Evolutionary conservation across 2,329 filamentous ascomycete genomes (phyloP).

Genomic region (Thielaviopsis euricoi): DNA sequence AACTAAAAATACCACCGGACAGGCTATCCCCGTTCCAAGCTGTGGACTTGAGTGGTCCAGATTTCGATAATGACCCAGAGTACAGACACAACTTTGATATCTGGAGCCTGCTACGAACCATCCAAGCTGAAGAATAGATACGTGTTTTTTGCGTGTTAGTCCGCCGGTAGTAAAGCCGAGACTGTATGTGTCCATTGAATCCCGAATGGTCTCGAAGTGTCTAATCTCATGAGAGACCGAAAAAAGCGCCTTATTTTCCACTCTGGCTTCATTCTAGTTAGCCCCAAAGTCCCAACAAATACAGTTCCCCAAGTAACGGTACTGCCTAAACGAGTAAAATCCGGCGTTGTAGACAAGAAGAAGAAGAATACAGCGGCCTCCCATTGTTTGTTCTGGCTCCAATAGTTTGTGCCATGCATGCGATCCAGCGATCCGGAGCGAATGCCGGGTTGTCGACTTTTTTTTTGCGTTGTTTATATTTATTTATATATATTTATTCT

Average conservation of each 20-base stretch:
- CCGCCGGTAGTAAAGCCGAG: no score
- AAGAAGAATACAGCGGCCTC: not conserved
- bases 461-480: not conserved
- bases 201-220: no score
- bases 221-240: no score
- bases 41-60: not conserved
- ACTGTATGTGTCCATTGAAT: no score
- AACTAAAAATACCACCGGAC: not conserved
- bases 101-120: no score
- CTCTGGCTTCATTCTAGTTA: not conserved
- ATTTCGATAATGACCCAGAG: not conserved
- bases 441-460: not conserved
- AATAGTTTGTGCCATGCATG: not conserved
- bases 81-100: no score
- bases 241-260: no score
- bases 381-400: not conserved
- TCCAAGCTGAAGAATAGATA: no score
- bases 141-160: not conserved
- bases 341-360: not conserved
- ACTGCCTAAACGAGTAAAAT: not conserved
- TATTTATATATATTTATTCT: not conserved
- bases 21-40: not conserved
- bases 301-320: no score
- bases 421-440: not conserved
- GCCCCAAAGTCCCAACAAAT: no score